Evolutionary conservation across 2,329 filamentous ascomycete species (phyloP).

Genomic region (Calonectria pauciramosa): DNA sequence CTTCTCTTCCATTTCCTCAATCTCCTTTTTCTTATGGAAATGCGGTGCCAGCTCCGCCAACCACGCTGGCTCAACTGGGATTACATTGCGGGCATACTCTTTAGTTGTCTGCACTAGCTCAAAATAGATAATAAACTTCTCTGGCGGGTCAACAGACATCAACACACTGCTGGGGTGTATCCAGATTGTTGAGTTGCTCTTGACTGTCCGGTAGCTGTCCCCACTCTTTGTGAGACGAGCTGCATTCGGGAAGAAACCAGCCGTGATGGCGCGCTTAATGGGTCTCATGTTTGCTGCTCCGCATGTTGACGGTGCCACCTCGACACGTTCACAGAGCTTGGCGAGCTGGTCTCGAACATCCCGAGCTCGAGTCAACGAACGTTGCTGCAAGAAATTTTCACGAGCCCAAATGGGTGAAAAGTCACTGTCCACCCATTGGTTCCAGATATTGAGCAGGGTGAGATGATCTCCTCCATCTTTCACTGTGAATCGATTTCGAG

Average conservation of each 20-base stretch:
- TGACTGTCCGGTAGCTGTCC: constrained; percentile 90
- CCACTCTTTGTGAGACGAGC: constrained; percentile 86
- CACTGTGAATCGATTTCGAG: constrained; percentile 88
- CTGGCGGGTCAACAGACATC: constrained; percentile 80
- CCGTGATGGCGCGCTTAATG: constrained; percentile 89
- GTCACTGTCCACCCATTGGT: constrained; percentile 94
- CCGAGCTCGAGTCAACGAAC: constrained; percentile 87
- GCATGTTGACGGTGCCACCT: constrained; percentile 79
- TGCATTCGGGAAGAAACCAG: constrained; percentile 95
- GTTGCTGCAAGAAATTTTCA: constrained; percentile 95
- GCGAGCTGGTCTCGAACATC: constrained; percentile 94
- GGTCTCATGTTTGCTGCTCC: constrained; percentile 79
- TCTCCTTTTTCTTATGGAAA: constrained; percentile 92
- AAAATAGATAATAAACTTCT: constrained; percentile 89
- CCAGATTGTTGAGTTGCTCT: constrained; percentile 89
- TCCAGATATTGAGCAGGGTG: constrained; percentile 92
- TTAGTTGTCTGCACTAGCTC: constrained; percentile 86
- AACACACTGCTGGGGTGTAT: constrained; percentile 91
- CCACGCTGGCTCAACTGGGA: constrained; percentile 89
- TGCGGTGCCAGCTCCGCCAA: constrained; percentile 92
- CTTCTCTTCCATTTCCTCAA: constrained; percentile 85
- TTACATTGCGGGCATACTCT: constrained; percentile 91
- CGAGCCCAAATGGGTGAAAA: constrained; percentile 89
- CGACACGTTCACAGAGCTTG: constrained; percentile 93
- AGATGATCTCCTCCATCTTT: constrained; percentile 93